phyloP scores from a whole-genome alignment of 768 basidiomycete genomes.

The Termitomyces bulborhizus region DNA sequence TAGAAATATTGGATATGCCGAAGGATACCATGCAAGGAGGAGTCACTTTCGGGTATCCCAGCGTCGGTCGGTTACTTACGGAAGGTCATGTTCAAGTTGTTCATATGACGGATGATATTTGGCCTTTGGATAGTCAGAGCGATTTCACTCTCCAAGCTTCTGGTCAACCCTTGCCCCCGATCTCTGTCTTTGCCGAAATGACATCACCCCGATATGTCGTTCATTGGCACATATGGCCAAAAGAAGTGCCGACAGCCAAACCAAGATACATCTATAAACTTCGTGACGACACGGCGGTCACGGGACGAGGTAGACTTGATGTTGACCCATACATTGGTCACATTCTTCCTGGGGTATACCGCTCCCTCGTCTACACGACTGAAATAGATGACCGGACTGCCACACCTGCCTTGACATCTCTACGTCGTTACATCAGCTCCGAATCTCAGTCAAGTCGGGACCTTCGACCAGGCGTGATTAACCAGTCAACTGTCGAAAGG shows the following conservation, averaged over 20 bases:
- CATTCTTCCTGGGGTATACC: no score
- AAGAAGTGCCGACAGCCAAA: background rate
- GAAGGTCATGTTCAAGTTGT: constrained; percentile 17
- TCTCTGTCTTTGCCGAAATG: constrained; percentile 32
- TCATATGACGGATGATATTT: constrained; percentile 34
- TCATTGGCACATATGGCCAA: constrained; percentile 30
- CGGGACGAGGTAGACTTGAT: constrained; percentile 13
- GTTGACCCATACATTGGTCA: constrained; percentile 17
- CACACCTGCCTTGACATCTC: constrained; percentile 25
- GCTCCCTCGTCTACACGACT: constrained; percentile 36
- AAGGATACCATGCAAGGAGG: background rate
- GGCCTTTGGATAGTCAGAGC: constrained; percentile 23
- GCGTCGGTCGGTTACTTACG: background rate
- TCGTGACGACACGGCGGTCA: constrained; percentile 19
- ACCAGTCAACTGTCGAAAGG: constrained; percentile 11
- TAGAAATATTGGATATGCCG: background rate
- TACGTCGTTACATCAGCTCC: constrained; percentile 35
- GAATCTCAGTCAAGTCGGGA: constrained; percentile 12
- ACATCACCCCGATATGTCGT: constrained; percentile 22
- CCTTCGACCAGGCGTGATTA: constrained; percentile 3
- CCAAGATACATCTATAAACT: constrained; percentile 16
- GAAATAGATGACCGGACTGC: constrained; percentile 23
- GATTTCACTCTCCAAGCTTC: constrained; percentile 20
- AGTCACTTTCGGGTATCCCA: background rate
- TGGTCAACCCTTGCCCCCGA: constrained; percentile 28